Conservation (phyloP, 495 filamentous ascomycete species). For the Penicillium coprophilum region DNA sequence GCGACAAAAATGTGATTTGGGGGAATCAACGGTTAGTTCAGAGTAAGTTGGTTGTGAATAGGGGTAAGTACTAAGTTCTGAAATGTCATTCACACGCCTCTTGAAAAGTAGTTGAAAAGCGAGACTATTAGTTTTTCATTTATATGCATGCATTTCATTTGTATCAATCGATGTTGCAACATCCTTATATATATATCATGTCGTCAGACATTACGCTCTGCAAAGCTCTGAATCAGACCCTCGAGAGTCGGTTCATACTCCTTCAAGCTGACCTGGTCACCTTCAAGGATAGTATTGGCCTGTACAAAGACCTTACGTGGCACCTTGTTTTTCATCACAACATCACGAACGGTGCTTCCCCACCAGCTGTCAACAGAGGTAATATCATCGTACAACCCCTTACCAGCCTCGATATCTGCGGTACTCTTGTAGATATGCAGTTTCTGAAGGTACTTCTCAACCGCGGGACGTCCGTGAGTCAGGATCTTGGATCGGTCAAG, state of each 20-base stretch:
- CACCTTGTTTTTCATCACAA: slow-evolving; percentile 82
- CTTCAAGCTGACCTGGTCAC: slow-evolving; percentile 72
- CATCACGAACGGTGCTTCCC: slow-evolving; percentile 69
- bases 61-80: background rate
- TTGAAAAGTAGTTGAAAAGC: background rate
- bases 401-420: slow-evolving; percentile 74
- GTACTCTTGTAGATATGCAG: slow-evolving; percentile 91
- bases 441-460: slow-evolving; percentile 87
- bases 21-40: background rate
- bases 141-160: background rate
- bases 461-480: slow-evolving; percentile 64
- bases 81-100: background rate
- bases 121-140: background rate
- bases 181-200: slow-evolving; percentile 27
- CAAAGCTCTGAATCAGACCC: slow-evolving; percentile 89
- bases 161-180: background rate
- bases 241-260: slow-evolving; percentile 87
- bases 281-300: slow-evolving; percentile 78
- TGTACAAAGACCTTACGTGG: slow-evolving; percentile 96
- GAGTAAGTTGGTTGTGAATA: background rate
- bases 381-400: slow-evolving; percentile 76
- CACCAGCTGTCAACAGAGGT: slow-evolving; percentile 80
- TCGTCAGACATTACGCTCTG: slow-evolving; percentile 63
- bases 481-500: slow-evolving; percentile 85
- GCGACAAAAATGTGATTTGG: background rate